Evolutionary conservation across 2,329 filamentous ascomycete genomes (phyloP), one percentile per base, ranked within the genome.

Genomic region (Sarocladium strictum): DNA sequence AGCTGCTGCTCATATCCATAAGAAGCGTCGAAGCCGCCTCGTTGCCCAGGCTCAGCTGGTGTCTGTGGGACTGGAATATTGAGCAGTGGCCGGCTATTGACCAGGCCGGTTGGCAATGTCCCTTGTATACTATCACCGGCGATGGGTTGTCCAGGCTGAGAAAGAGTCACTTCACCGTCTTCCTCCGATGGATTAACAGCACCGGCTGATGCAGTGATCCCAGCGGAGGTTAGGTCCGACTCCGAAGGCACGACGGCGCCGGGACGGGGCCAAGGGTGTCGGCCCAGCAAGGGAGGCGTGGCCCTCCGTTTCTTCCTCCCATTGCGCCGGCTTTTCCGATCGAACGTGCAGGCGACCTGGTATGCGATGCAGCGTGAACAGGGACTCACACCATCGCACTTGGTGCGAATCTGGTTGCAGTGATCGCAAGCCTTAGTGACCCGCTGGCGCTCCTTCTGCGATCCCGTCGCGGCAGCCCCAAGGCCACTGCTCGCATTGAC

Each of bases 391-490:
- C 43, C 43, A 49, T 49, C 43, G 43, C 43, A 49, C 26, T 49
- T 49, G 7, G 43, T 49, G 7, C 43, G 43, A 19, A 49, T 49
- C 43, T 49, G 43, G 24, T 49, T 49, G 43, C 43, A 49, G 26
- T 49, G 43, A 17, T 49, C 43, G 43, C 43, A 49, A 10, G 43
- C 43, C 26, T 49, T 49, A 12, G 43, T 49, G 14, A 49, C 43
- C 5, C 43, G 23, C 43, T 49, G 43, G 3, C 43, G 23, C n/a
- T 49, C 43, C 26, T 32, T 49, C 43, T 27, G 43, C 3, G 5
- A 12, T 3, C 6, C 43, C 10, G 23, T n/a, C 17, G 40, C 40
- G 7, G 40, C 40, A 6, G 40, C 21, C 23, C 9, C 40, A 23
- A 19, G 9, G 37, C 14, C 40, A 45, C 10, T 12, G 40, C 17